Evolutionary conservation across 106 monocot genomes (phyloP).

Genomic region (Phalaenopsis aphrodite): DNA sequence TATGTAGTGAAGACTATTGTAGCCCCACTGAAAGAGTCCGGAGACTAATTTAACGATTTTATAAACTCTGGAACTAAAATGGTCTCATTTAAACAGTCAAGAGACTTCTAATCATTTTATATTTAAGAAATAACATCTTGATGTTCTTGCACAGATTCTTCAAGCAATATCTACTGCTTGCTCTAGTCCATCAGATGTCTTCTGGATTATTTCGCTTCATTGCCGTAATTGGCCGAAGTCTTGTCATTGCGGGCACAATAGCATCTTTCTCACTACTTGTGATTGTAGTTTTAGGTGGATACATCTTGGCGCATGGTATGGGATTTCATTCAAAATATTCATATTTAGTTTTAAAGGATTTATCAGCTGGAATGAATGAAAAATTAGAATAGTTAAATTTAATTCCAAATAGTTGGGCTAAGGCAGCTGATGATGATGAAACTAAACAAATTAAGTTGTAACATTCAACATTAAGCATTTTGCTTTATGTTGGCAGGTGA

Average conservation of each 20-base stretch:
- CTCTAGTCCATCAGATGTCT: constrained; percentile 29
- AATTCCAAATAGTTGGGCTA: no score
- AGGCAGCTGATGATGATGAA: no score
- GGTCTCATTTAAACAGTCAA: no score
- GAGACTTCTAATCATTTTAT: no score
- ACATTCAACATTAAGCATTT: not conserved
- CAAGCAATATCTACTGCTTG: constrained; percentile 30
- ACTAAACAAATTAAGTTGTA: no score
- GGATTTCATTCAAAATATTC: not conserved
- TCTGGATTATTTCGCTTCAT: constrained; percentile 35
- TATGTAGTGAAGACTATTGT: no score
- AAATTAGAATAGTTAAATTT: no score
- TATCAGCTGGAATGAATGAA: no score
- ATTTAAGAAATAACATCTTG: no score
- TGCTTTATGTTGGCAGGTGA: not conserved
- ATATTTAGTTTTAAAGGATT: not conserved
- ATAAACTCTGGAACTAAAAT: no score
- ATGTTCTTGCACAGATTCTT: constrained; percentile 22
- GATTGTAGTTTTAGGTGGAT: constrained; percentile 34
- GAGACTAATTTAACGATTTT: no score
- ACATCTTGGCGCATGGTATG: constrained; percentile 12
- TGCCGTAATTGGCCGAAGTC: constrained; percentile 24
- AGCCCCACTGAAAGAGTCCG: no score
- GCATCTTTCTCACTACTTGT: constrained; percentile 21
- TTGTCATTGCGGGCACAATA: constrained; percentile 28